A percentile compares a stretch with the other conserved stretches of the same genome.
Evolutionary conservation across 495 filamentous ascomycete genomes (phyloP).

Genomic region (Zalerion maritima): DNA sequence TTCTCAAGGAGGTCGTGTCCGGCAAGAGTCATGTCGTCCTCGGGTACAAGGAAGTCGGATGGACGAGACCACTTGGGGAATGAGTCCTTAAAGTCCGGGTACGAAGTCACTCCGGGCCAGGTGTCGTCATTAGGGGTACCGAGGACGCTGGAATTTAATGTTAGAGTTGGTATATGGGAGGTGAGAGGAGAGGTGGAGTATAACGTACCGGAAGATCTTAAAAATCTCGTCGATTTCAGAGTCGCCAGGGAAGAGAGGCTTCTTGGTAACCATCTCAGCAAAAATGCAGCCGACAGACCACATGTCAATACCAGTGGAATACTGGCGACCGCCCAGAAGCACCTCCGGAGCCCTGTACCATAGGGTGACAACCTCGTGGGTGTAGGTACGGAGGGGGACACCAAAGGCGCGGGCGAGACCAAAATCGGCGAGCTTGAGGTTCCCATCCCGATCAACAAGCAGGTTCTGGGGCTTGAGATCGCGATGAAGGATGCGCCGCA

Average conservation of each 20-base stretch:
- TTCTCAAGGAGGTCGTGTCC: conserved; percentile 82
- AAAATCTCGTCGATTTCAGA: conserved; percentile 99
- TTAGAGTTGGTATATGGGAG: conserved; percentile 1
- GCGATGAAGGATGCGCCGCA: conserved; percentile 84
- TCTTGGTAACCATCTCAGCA: conserved; percentile 98
- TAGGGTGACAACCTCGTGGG: conserved; percentile 95
- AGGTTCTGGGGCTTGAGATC: conserved; percentile 98
- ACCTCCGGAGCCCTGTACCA: conserved; percentile 99
- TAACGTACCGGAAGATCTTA: conserved; percentile 85
- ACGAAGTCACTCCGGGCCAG: conserved; percentile 95
- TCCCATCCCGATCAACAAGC: conserved; percentile 86
- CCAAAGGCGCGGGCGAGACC: conserved; percentile 92
- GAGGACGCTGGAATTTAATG: conserved; percentile 46
- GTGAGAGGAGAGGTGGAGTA: conserved; percentile 1
- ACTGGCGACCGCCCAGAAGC: conserved; percentile 89
- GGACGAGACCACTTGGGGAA: conserved; percentile 93
- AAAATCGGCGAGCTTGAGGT: conserved; percentile 95
- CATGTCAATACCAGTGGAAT: conserved; percentile 98
- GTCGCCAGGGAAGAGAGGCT: conserved; percentile 93
- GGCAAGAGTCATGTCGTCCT: conserved; percentile 52
- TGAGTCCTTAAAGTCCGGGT: conserved; percentile 91
- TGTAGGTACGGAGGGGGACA: conserved; percentile 91
- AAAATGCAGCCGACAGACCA: conserved; percentile 99
- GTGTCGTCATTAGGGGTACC: conserved; percentile 78
- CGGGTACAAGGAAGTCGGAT: conserved; percentile 41